Conservation (phyloP, 1,284 basidiomycete species). For the Cystobasidium slooffiae region DNA sequence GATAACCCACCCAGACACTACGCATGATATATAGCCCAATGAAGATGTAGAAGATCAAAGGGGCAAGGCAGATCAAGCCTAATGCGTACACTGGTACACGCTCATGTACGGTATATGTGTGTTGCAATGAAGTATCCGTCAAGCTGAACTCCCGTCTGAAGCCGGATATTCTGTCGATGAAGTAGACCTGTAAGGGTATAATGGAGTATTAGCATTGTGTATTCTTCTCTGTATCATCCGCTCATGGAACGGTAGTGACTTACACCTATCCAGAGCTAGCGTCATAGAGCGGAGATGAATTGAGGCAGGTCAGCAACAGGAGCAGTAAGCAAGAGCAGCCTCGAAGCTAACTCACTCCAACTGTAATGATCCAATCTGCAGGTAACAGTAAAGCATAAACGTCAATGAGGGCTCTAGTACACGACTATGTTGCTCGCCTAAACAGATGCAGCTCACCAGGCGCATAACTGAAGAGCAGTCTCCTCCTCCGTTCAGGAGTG, state of each 20-base stretch:
- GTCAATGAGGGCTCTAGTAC: not conserved
- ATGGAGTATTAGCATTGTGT: not conserved
- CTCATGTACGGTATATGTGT: conserved; percentile 77
- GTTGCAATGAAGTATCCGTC: conserved; percentile 70
- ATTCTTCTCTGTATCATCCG: not conserved
- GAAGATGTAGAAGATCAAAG: conserved; percentile 71
- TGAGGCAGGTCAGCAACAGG: not conserved
- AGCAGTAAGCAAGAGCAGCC: not conserved
- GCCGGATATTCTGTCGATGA: conserved; percentile 71
- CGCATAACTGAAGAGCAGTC: conserved; percentile 42
- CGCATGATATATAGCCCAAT: conserved; percentile 54
- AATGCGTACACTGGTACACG: conserved; percentile 72
- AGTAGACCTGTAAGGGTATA: conserved; percentile 12
- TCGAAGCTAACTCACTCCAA: conserved; percentile 6
- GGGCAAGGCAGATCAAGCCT: conserved; percentile 56
- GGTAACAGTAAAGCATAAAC: not conserved
- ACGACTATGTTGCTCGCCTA: not conserved
- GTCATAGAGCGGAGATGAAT: no score
- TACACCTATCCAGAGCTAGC: conserved; percentile 38
- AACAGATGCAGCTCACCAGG: conserved; percentile 23
- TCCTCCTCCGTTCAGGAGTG: conserved; percentile 28
- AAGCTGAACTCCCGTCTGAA: conserved; percentile 84
- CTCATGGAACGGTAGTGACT: not conserved
- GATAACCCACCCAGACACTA: conserved; percentile 30
- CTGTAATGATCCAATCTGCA: conserved; percentile 42